Percentiles rank a stretch among this genome's conserved stretches.
These are phyloP conservation scores for Mycena rebaudengoi DNA, from an alignment of 768 basidiomycete genomes.

Conservation along the genomic window DNA sequence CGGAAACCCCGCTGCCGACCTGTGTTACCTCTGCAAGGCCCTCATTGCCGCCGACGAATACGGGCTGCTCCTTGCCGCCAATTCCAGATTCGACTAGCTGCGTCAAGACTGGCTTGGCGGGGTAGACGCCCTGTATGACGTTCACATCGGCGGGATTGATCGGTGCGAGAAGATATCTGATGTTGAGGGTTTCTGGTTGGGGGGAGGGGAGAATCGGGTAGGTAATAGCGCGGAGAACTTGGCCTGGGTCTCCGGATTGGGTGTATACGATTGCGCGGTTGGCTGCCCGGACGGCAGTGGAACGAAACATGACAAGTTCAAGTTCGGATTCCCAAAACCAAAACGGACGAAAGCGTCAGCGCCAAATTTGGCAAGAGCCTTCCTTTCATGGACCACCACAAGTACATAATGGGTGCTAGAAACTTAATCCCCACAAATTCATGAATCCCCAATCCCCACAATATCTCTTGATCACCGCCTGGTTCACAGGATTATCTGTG, in stretches of 20 bases:
- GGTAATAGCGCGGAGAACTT: slow-evolving; percentile 64
- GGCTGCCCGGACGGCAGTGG: slow-evolving; percentile 38
- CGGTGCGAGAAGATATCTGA: slow-evolving; percentile 75
- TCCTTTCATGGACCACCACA: no score
- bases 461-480: no score
- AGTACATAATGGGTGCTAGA: no score
- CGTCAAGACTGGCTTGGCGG: slow-evolving; percentile 61
- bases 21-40: slow-evolving; percentile 73
- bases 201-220: slow-evolving; percentile 64
- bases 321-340: no score
- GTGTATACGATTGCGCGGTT: slow-evolving; percentile 75
- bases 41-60: slow-evolving; percentile 80
- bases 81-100: slow-evolving; percentile 38
- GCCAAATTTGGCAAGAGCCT: no score
- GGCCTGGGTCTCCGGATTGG: slow-evolving; percentile 64
- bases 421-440: no score
- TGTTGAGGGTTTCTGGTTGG: slow-evolving; percentile 63
- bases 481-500: no score
- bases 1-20: slow-evolving; percentile 62
- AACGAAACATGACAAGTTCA: slow-evolving; percentile 8
- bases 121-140: slow-evolving; percentile 85
- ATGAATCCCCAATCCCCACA: no score
- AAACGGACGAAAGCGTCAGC: no score
- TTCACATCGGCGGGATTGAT: slow-evolving; percentile 88
- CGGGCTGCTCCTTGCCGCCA: slow-evolving; percentile 42